Evolutionary conservation across 352 stramenopile species (phyloP).

Genomic region (Globisporangium mamillatum): DNA sequence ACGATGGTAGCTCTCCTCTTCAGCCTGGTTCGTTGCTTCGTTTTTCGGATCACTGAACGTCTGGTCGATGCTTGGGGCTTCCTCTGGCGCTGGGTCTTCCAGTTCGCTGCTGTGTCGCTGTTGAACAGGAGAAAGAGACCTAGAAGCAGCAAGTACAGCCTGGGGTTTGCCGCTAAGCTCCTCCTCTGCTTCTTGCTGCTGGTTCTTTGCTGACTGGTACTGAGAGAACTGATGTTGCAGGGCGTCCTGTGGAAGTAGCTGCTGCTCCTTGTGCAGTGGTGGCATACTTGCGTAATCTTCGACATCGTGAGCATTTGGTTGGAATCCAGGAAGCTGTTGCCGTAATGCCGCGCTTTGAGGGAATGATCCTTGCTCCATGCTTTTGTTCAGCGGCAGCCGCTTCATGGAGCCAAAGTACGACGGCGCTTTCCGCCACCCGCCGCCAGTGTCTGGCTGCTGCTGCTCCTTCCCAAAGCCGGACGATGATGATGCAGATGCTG

Average conservation of each 20-base stretch:
- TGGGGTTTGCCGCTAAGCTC: neutral
- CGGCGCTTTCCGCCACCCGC: slow-evolving; percentile 38
- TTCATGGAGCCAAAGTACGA: slow-evolving; percentile 58
- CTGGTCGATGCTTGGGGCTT: slow-evolving; percentile 3
- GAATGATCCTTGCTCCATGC: neutral
- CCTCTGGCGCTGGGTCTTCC: neutral
- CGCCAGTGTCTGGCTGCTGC: neutral
- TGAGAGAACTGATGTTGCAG: neutral
- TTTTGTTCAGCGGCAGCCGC: slow-evolving; percentile 23
- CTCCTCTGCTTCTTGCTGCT: slow-evolving; percentile 24
- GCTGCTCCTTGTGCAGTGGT: slow-evolving; percentile 10
- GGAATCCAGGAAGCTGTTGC: neutral
- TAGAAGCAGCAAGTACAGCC: neutral
- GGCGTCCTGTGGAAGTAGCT: neutral
- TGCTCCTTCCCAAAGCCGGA: neutral
- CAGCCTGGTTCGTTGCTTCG: slow-evolving; percentile 8
- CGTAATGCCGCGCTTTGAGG: neutral
- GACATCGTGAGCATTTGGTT: neutral
- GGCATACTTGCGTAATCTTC: slow-evolving; percentile 7
- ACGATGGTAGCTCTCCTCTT: slow-evolving; percentile 12
- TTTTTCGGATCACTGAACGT: neutral
- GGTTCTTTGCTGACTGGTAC: slow-evolving; percentile 17
- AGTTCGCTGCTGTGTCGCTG: neutral
- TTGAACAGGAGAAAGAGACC: neutral
- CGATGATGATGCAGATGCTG: neutral